These are phyloP conservation scores for Boletus sp. DNA, from an alignment of 768 basidiomycete genomes.

Conservation along the genomic window DNA sequence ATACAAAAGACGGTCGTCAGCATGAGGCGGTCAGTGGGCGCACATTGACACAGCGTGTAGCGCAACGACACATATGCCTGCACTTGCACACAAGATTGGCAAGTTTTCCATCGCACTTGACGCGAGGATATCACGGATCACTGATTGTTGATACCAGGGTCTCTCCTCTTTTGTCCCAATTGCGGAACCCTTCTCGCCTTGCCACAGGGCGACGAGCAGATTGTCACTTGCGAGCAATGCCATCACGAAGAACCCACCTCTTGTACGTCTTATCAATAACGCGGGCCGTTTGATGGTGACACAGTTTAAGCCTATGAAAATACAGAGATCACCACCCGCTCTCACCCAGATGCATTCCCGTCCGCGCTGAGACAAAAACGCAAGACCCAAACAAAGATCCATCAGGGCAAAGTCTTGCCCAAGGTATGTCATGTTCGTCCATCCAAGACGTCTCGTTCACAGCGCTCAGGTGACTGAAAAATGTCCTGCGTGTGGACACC, in stretches of 20 bases:
- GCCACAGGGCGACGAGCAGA: conserved; percentile 68
- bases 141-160: conserved; percentile 49
- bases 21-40: conserved; percentile 10
- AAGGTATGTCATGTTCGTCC: conserved; percentile 46
- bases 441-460: background rate
- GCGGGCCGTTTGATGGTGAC: background rate
- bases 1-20: conserved; percentile 12
- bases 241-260: conserved; percentile 80
- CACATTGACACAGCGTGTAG: background rate
- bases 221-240: conserved; percentile 88
- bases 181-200: conserved; percentile 88
- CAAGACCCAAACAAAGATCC: conserved; percentile 83
- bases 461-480: conserved; percentile 72
- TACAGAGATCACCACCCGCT: conserved; percentile 83
- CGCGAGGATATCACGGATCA: background rate
- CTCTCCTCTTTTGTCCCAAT: conserved; percentile 88
- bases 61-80: conserved; percentile 8
- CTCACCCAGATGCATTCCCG: conserved; percentile 93
- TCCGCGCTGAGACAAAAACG: conserved; percentile 81
- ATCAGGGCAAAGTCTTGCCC: conserved; percentile 65
- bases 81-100: conserved; percentile 49
- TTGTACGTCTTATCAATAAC: conserved; percentile 53
- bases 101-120: conserved; percentile 11
- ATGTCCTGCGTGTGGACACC: conserved; percentile 83
- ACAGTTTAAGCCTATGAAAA: conserved; percentile 77